Evolutionary conservation across 805 yeast species (phyloP), one percentile per base, ranked within the genome.

Genomic region (Candida schatavii): DNA sequence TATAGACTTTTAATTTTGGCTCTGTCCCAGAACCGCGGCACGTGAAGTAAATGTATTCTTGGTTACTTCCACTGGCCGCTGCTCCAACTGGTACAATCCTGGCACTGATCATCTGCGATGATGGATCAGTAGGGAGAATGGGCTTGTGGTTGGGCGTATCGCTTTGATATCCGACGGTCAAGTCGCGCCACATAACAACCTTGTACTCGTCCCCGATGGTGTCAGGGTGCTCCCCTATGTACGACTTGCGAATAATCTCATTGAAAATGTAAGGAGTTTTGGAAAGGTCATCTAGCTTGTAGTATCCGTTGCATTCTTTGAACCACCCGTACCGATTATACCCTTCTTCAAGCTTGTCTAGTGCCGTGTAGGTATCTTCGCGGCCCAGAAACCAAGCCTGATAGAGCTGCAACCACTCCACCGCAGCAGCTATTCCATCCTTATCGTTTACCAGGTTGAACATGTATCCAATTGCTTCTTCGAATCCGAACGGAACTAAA

Each of bases 391-490:
- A 68, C 83, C 90, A 81, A 22, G 52, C 44, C 35, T 70, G 65
- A 45, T 78, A 79, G 61, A 89, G 73, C 60, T 86, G 95, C 26
- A 88, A 62, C 63, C 88, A 91, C 10, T 88, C 76, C 5, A 73
- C 62, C 3, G 88, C 77, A 0, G 98, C 97, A 20, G 88, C 68
- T 11, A 93, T 76, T 0, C 99, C 99, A 57, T 91, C 99, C 62
- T 91, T 91, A 59, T 91, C 99, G 60, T 86, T 88, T 33, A 86
- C 85, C 14, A 79, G 74, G 17, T 78, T 65, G 54, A 89, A 88
- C 97, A 91, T 88, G 66, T 80, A 91, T 1, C 99, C 99, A 49
- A 91, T 85, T 2, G 98, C 98, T 58, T 91, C 99, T 62, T 91
- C 99, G 58, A 76, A 91, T 0, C 87, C 97, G 67, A 91, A 89